phyloP scores from a whole-genome alignment of 1,284 basidiomycete genomes.

The Apiotrichum gamsii region DNA sequence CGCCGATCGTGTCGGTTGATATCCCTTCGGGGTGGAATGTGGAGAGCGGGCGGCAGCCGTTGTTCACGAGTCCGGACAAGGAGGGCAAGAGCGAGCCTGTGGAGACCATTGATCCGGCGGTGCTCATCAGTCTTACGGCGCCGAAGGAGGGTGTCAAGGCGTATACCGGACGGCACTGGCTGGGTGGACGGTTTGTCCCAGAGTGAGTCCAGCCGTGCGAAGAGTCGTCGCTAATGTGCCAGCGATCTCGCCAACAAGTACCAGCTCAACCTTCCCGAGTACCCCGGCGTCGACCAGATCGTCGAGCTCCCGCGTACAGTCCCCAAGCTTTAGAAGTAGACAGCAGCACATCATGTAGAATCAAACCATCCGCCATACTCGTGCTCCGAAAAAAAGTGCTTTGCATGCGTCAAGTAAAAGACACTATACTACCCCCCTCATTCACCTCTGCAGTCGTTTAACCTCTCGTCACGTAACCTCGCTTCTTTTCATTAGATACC shows the following conservation, averaged over 20 bases:
- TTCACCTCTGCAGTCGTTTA: too few species aligned
- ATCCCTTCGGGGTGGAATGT: constrained; percentile 97
- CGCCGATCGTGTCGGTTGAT: constrained; percentile 85
- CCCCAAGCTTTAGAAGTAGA: constrained; percentile 11
- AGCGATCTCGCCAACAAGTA: constrained; percentile 67
- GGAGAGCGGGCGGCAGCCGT: constrained; percentile 34
- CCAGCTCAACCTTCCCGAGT: constrained; percentile 67
- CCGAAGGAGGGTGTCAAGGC: constrained; percentile 78
- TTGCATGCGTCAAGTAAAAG: too few species aligned
- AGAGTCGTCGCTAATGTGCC: too few species aligned
- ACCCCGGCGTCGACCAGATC: constrained; percentile 70
- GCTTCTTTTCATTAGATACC: constrained; percentile 18
- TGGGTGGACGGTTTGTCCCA: constrained; percentile 86
- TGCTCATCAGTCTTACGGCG: constrained; percentile 83
- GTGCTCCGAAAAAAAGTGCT: neutral
- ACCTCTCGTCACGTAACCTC: too few species aligned
- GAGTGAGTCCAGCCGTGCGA: too few species aligned
- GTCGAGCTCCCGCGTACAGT: constrained; percentile 55
- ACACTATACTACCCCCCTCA: too few species aligned
- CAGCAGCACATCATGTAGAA: neutral
- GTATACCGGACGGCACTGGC: constrained; percentile 78
- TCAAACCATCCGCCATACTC: neutral
- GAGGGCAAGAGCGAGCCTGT: constrained; percentile 55
- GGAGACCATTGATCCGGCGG: constrained; percentile 60
- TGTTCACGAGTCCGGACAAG: constrained; percentile 50